Conservation (phyloP, 257 asterid genomes). For the Fraxinus cuspidata region DNA sequence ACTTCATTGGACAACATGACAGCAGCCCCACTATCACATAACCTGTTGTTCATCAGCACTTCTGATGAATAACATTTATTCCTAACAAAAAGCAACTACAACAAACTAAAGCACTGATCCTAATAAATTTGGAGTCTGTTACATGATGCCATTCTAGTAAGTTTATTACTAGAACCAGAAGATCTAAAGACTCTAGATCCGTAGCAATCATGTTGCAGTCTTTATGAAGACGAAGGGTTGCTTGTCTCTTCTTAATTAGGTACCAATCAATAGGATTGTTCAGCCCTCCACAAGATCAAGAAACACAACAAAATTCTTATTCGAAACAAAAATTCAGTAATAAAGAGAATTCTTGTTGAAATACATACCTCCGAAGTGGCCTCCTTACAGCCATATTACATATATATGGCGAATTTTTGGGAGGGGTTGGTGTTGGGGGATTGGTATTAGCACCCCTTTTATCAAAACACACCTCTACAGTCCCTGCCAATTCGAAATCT, state of each 20-base stretch:
- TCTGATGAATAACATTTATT: not conserved
- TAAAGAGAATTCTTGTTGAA: not conserved
- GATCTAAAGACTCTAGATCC: not conserved
- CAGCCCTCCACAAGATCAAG: slow-evolving; percentile 14
- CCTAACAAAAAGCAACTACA: not conserved
- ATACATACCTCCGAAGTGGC: slow-evolving; percentile 65
- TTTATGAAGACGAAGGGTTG: not conserved
- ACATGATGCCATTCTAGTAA: not conserved
- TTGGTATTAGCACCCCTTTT: slow-evolving; percentile 69
- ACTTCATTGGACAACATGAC: not conserved
- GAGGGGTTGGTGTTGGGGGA: slow-evolving; percentile 85
- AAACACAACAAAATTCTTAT: slow-evolving; percentile 7
- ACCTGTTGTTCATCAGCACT: not conserved
- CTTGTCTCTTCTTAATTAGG: not conserved
- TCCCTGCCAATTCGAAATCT: slow-evolving; percentile 82
- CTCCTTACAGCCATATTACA: slow-evolving; percentile 90
- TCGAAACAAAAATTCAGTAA: not conserved
- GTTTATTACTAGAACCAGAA: not conserved
- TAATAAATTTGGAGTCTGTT: not conserved
- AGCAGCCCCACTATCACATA: not conserved
- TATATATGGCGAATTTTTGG: slow-evolving; percentile 79
- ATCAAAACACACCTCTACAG: slow-evolving; percentile 80
- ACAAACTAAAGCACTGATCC: not conserved
- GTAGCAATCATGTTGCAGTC: not conserved
- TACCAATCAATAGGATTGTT: not conserved